Evolutionary conservation across 345 rosid species (phyloP).

Genomic region (Arabis alpina): DNA sequence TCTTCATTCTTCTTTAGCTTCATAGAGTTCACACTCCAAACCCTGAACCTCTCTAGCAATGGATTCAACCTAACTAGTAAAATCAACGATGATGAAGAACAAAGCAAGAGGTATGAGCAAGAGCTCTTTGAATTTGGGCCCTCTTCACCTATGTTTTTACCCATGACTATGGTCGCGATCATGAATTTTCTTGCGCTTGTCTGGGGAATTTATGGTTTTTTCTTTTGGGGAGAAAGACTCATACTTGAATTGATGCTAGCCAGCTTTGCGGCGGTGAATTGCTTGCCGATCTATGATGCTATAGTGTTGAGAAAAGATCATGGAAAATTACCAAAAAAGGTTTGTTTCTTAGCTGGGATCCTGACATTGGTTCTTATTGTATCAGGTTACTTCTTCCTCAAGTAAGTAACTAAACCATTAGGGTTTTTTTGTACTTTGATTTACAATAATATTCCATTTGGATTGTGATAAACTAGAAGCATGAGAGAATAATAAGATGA

Average conservation of each 20-base stretch:
- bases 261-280: conserved; percentile 53
- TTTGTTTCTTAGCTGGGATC: conserved; percentile 39
- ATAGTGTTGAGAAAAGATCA: conserved; percentile 56
- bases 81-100: conserved; percentile 56
- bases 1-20: conserved; percentile 48
- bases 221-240: conserved; percentile 37
- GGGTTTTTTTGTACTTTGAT: background rate
- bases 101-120: conserved; percentile 57
- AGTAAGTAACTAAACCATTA: conserved; percentile 3
- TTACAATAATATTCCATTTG: background rate
- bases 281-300: conserved; percentile 63
- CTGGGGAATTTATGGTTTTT: conserved; percentile 37
- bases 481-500: too few relatives aligned
- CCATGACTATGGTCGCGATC: conserved; percentile 49
- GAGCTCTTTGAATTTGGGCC: conserved; percentile 68
- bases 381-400: conserved; percentile 35
- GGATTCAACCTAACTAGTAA: conserved; percentile 71
- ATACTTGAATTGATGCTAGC: conserved; percentile 48
- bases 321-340: conserved; percentile 52
- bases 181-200: conserved; percentile 52
- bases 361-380: conserved; percentile 42
- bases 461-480: too few relatives aligned
- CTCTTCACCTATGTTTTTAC: conserved; percentile 58
- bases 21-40: conserved; percentile 53
- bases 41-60: conserved; percentile 47